phyloP scores from a whole-genome alignment of 1,139 yeast species.

The Lodderomyces beijingensis region DNA sequence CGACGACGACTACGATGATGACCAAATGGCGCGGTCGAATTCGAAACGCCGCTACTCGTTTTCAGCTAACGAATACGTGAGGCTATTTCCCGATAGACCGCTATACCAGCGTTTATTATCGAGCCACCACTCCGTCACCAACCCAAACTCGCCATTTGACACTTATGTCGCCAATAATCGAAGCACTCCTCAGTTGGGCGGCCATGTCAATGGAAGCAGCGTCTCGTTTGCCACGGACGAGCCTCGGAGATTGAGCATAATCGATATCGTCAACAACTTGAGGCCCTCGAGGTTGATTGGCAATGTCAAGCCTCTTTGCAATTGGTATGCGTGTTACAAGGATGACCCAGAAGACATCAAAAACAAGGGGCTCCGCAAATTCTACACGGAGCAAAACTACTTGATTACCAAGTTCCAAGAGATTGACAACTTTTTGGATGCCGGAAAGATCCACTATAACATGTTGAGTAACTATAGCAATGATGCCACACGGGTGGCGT shows the following conservation, averaged over 20 bases:
- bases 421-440: slow-evolving; percentile 64
- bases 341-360: slow-evolving; percentile 21
- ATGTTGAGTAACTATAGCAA: slow-evolving; percentile 59
- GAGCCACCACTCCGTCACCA: slow-evolving; percentile 29
- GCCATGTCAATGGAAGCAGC: slow-evolving; percentile 2
- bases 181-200: slow-evolving; percentile 6
- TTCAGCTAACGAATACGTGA: slow-evolving; percentile 10
- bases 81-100: slow-evolving; percentile 15
- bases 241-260: slow-evolving; percentile 20
- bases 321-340: slow-evolving; percentile 42
- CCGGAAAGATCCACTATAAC: slow-evolving; percentile 59
- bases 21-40: no score
- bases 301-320: slow-evolving; percentile 36
- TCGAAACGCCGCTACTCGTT: slow-evolving; percentile 11
- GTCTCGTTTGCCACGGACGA: slow-evolving; percentile 10
- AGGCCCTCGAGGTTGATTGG: slow-evolving; percentile 60
- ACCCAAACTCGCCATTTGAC: slow-evolving; percentile 22
- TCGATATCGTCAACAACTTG: slow-evolving; percentile 12
- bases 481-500: slow-evolving; percentile 4
- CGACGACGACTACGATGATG: not conserved
- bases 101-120: slow-evolving; percentile 26
- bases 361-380: slow-evolving; percentile 23
- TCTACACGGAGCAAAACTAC: slow-evolving; percentile 53
- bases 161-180: slow-evolving; percentile 4
- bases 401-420: slow-evolving; percentile 54